Conservation (phyloP, 2,329 filamentous ascomycete species). For the Nemania serpens region DNA sequence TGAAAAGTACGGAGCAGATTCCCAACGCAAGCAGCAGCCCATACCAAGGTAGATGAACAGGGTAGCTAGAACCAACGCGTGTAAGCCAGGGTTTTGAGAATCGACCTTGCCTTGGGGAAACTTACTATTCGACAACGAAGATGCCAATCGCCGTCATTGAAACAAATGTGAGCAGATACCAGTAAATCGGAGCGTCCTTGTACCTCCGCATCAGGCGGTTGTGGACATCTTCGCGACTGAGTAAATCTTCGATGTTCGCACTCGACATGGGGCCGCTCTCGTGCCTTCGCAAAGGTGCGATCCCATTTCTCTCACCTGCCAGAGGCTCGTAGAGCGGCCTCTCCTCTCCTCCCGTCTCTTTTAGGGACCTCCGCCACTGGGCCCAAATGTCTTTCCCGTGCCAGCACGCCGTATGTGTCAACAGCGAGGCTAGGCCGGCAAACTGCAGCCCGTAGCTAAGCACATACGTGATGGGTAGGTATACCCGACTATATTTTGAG, state of each 20-base stretch:
- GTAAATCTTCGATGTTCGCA: conserved; percentile 56
- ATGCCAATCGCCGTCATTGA: conserved; percentile 80
- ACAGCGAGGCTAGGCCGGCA: conserved; percentile 75
- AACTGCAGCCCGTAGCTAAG: conserved; percentile 87
- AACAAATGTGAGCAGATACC: conserved; percentile 78
- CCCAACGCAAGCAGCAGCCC: conserved; percentile 77
- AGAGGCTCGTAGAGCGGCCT: conserved; percentile 60
- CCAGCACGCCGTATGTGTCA: conserved; percentile 84
- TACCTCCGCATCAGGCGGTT: conserved; percentile 83
- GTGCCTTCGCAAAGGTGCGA: conserved; percentile 30
- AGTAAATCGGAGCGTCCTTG: conserved; percentile 77
- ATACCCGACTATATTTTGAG: conserved; percentile 79
- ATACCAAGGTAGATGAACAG: conserved; percentile 84
- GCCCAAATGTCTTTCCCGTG: conserved; percentile 81
- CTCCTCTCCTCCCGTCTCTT: conserved; percentile 60
- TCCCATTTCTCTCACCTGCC: conserved; percentile 29
- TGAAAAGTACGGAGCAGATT: conserved; percentile 81
- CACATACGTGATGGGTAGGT: conserved; percentile 84
- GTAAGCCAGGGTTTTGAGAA: conserved; percentile 11
- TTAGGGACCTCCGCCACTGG: conserved; percentile 72
- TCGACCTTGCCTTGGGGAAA: conserved; percentile 26
- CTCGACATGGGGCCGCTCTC: conserved; percentile 39
- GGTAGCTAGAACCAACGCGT: conserved; percentile 60
- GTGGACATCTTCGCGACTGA: conserved; percentile 79
- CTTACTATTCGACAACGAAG: conserved; percentile 83